These are phyloP conservation scores for Drechslerella coelobrocha DNA, from an alignment of 2,329 filamentous ascomycete genomes.

Conservation along the genomic window DNA sequence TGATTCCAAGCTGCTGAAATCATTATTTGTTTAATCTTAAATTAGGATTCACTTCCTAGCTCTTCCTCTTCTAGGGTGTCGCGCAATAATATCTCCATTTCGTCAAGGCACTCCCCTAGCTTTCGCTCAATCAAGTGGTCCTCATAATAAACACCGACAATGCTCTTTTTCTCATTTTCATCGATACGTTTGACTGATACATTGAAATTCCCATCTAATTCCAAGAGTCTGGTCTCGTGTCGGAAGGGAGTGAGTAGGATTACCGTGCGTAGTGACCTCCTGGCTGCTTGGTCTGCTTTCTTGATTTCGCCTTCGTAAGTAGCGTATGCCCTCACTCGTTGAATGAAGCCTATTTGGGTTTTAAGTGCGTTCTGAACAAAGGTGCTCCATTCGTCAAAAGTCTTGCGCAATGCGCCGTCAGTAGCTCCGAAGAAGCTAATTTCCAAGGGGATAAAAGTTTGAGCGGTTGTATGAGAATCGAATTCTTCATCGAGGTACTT, in stretches of 20 bases:
- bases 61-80: background rate
- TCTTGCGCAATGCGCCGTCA: background rate
- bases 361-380: background rate
- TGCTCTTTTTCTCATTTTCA: background rate
- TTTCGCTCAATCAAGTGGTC: background rate
- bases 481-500: slow-evolving; percentile 27
- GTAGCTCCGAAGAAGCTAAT: slow-evolving; percentile 4
- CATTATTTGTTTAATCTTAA: no score
- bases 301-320: slow-evolving; percentile 7
- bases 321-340: background rate
- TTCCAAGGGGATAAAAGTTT: slow-evolving; percentile 16
- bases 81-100: slow-evolving; percentile 4
- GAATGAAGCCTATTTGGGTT: background rate
- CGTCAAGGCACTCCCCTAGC: slow-evolving; percentile 10
- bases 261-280: background rate
- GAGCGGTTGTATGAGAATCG: slow-evolving; percentile 1
- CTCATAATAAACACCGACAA: background rate
- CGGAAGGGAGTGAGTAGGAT: slow-evolving; percentile 10
- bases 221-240: slow-evolving; percentile 3
- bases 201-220: background rate
- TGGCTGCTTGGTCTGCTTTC: background rate
- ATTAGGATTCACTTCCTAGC: no score
- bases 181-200: slow-evolving; percentile 1
- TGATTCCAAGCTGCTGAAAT: no score
- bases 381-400: slow-evolving; percentile 4